These are phyloP conservation scores for Cyberlindnera maclurae DNA, from an alignment of 805 yeast species.

Conservation along the genomic window DNA sequence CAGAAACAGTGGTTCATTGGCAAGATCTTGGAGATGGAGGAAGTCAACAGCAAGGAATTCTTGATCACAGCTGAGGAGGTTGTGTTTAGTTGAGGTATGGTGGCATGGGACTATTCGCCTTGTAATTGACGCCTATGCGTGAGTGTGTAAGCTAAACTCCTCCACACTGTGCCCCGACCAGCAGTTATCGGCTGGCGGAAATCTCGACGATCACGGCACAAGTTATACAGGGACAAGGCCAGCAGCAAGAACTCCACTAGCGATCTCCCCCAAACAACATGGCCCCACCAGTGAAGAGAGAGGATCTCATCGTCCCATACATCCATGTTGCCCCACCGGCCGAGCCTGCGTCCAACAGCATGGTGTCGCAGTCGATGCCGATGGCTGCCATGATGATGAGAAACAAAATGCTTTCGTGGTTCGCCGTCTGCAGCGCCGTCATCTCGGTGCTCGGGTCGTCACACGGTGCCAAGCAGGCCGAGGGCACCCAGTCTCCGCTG, in stretches of 20 bases:
- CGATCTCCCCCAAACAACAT: constrained; percentile 3
- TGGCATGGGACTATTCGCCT: too few species aligned
- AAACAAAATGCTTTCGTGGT: constrained; percentile 45
- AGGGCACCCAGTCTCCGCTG: constrained; percentile 32
- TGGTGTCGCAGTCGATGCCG: constrained; percentile 52
- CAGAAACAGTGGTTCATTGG: constrained; percentile 82
- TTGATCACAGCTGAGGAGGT: constrained; percentile 18
- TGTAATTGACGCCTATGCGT: too few species aligned
- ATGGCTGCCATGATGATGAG: constrained; percentile 64
- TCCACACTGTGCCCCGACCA: not conserved
- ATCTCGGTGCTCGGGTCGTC: constrained; percentile 23
- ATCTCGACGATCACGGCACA: too few species aligned
- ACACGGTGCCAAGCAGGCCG: constrained; percentile 24
- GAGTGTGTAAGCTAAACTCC: too few species aligned
- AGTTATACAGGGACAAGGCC: too few species aligned
- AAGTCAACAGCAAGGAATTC: constrained; percentile 15
- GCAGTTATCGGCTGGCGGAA: not conserved
- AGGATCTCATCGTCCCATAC: constrained; percentile 34
- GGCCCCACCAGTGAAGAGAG: constrained; percentile 28
- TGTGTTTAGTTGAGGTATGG: not conserved
- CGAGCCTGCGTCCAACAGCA: constrained; percentile 33
- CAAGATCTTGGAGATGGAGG: constrained; percentile 48
- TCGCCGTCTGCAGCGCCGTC: constrained; percentile 43
- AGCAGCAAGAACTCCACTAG: too few species aligned
- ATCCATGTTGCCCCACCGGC: constrained; percentile 43